Conservation (phyloP, 495 filamentous ascomycete genomes). For the Neurospora tetraspora region DNA sequence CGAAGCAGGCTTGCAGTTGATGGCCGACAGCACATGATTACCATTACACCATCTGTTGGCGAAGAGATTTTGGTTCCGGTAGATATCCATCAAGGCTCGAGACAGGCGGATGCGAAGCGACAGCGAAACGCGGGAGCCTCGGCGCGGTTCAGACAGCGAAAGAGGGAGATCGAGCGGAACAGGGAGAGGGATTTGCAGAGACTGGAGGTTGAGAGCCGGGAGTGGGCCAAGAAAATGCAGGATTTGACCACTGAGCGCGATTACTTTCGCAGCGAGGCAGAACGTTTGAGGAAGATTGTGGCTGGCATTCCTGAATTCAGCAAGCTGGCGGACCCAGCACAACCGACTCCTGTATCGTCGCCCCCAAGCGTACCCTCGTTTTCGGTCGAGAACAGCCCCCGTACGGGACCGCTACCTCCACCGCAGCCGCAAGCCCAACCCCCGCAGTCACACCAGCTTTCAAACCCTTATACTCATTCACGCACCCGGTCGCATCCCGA, state of each 20-base stretch:
- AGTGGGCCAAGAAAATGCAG: slow-evolving; percentile 33
- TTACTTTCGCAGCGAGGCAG: slow-evolving; percentile 43
- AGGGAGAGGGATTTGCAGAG: slow-evolving; percentile 53
- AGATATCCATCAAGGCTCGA: slow-evolving; percentile 71
- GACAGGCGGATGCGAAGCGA: slow-evolving; percentile 80
- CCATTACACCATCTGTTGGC: slow-evolving; percentile 30
- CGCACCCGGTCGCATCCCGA: slow-evolving; percentile 11
- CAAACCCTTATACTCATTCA: slow-evolving; percentile 5
- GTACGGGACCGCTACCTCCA: slow-evolving; percentile 9
- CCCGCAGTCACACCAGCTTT: slow-evolving; percentile 10
- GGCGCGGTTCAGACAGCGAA: slow-evolving; percentile 74
- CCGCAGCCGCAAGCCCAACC: slow-evolving; percentile 8
- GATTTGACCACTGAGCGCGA: slow-evolving; percentile 40
- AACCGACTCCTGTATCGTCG: slow-evolving; percentile 33
- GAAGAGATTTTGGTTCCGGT: slow-evolving; percentile 52
- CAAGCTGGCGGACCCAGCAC: slow-evolving; percentile 37
- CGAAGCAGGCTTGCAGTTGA: slow-evolving; percentile 20
- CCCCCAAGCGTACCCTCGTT: slow-evolving; percentile 23
- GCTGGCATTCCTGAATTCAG: slow-evolving; percentile 41
- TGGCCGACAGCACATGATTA: slow-evolving; percentile 33
- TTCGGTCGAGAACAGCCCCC: slow-evolving; percentile 23
- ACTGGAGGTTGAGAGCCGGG: slow-evolving; percentile 48
- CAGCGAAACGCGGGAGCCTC: slow-evolving; percentile 92
- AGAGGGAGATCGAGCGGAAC: slow-evolving; percentile 82
- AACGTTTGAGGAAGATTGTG: slow-evolving; percentile 57